These are phyloP conservation scores for Annulohypoxylon maeteangense DNA, from an alignment of 495 filamentous ascomycete species.

Conservation along the genomic window DNA sequence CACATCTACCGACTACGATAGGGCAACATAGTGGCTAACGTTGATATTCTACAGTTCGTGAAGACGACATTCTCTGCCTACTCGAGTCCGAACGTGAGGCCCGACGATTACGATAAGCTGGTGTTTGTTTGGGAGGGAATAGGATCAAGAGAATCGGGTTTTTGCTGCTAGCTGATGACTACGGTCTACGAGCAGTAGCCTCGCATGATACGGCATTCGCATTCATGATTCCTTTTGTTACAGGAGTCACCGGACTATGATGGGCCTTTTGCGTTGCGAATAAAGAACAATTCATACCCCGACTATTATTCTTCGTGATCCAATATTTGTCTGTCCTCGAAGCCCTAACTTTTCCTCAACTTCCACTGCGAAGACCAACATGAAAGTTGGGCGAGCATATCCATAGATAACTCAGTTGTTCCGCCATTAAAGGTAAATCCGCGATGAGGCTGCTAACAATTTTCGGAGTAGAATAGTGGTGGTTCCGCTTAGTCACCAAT, in stretches of 20 bases:
- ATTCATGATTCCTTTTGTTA: constrained; percentile 42
- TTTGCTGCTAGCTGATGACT: constrained; percentile 28
- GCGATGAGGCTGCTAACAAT: neutral
- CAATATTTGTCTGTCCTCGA: neutral
- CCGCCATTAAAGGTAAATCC: neutral
- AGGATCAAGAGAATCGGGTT: constrained; percentile 24
- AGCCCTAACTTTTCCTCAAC: neutral
- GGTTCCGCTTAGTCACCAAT: constrained; percentile 27
- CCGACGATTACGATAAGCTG: constrained; percentile 78
- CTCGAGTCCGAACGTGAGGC: constrained; percentile 93
- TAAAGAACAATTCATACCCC: constrained; percentile 44
- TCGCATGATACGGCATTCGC: constrained; percentile 33
- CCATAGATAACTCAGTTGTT: neutral
- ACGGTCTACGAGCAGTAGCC: constrained; percentile 21
- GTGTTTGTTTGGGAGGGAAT: constrained; percentile 20
- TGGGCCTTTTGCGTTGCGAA: constrained; percentile 42
- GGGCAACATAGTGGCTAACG: constrained; percentile 17
- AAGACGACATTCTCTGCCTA: constrained; percentile 91
- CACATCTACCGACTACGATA: neutral
- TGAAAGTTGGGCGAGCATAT: neutral
- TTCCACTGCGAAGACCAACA: neutral
- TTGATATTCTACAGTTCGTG: constrained; percentile 65
- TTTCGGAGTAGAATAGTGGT: neutral
- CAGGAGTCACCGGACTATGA: constrained; percentile 42
- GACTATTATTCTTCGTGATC: constrained; percentile 24